Evolutionary conservation across 2,329 filamentous ascomycete species (phyloP).

Genomic region (Sporothrix brunneoviolacea): DNA sequence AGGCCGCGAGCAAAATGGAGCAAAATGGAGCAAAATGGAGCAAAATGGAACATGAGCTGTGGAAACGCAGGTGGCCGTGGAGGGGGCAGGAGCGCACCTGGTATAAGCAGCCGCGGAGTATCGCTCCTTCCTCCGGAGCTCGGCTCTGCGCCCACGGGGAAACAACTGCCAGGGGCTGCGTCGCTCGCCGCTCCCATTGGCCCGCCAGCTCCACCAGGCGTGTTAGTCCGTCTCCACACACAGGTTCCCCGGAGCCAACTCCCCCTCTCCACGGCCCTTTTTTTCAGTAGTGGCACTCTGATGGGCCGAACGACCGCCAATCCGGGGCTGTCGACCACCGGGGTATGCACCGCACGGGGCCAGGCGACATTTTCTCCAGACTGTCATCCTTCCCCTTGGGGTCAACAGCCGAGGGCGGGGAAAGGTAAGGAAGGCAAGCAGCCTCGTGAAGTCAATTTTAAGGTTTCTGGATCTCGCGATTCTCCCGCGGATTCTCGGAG

Average conservation of each 20-base stretch:
- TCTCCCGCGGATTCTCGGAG: conserved; percentile 1
- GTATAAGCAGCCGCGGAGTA: neutral
- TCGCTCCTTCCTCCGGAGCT: neutral
- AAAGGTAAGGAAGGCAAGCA: neutral
- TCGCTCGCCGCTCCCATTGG: neutral
- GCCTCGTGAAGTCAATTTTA: neutral
- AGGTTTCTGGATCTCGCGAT: neutral
- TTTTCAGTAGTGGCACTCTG: no score
- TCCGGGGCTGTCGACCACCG: no score
- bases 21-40: neutral
- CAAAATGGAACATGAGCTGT: neutral
- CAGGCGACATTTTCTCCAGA: no score
- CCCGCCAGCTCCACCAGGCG: neutral
- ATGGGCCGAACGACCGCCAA: no score
- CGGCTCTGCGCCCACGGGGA: no score
- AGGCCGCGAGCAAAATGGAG: neutral
- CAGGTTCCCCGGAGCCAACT: no score
- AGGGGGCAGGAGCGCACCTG: neutral
- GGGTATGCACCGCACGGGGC: no score
- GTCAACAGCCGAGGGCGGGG: conserved; percentile 4
- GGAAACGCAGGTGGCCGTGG: neutral
- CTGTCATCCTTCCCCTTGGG: conserved; percentile 2
- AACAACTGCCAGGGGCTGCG: neutral
- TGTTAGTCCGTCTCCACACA: no score
- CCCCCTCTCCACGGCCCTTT: no score